Conservation (phyloP, 306 rosid genomes). For the Castanea mollissima region DNA sequence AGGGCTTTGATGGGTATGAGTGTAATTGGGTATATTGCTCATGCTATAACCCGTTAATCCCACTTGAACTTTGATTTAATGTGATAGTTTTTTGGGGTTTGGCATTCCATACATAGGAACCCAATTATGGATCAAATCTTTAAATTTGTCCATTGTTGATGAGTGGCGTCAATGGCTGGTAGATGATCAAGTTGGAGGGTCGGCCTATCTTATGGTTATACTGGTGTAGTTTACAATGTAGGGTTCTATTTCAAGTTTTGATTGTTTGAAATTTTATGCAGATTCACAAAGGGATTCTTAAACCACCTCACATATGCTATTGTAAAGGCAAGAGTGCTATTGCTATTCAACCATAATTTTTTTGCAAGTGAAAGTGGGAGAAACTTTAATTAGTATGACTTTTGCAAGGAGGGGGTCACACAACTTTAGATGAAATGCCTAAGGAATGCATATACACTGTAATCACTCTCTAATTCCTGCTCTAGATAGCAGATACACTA, state of each 20-base stretch:
- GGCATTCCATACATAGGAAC: slow-evolving; percentile 38
- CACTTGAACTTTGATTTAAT: no score
- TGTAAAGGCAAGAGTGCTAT: slow-evolving; percentile 26
- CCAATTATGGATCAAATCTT: slow-evolving; percentile 48
- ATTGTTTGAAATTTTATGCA: no score
- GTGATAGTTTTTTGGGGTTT: no score
- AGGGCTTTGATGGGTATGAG: no score
- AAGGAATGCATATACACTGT: no score
- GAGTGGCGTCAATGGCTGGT: slow-evolving; percentile 49
- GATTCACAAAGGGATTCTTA: no score
- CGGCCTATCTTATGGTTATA: neutral
- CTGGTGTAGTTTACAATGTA: neutral
- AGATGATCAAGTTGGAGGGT: slow-evolving; percentile 48
- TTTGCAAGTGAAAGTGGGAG: neutral
- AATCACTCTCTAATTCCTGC: neutral
- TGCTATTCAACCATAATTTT: neutral
- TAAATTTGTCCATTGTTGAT: slow-evolving; percentile 38
- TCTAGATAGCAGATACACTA: neutral
- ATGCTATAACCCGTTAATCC: no score
- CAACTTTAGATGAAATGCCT: no score
- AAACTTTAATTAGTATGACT: neutral
- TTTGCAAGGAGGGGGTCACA: no score
- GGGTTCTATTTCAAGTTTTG: neutral
- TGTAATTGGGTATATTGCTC: no score
- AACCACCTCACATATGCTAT: slow-evolving; percentile 38